Conservation (phyloP, 2,329 filamentous ascomycete genomes). For the Aspergillus sp. region DNA sequence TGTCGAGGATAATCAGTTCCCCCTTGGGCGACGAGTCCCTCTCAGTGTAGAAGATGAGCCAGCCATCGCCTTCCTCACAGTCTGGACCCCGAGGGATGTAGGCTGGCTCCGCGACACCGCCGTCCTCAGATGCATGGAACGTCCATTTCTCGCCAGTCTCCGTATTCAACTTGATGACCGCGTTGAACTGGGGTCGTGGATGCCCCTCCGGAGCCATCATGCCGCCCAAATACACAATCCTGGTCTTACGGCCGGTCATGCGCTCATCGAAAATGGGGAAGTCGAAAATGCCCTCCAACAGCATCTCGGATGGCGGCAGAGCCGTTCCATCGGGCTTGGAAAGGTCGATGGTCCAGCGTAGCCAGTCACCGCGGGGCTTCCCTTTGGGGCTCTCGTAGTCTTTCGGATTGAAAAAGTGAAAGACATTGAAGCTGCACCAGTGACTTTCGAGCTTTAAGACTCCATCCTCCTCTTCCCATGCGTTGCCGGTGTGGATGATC, state of each 20-base stretch:
- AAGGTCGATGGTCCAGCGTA: no score
- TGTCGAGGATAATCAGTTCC: slow-evolving; percentile 43
- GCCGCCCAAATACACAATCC: neutral
- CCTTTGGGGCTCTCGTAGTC: neutral
- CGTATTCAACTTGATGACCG: neutral
- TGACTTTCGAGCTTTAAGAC: neutral
- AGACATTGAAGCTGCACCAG: neutral
- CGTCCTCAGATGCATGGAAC: neutral
- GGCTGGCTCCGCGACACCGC: neutral
- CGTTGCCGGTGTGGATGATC: neutral
- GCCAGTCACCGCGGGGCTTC: no score
- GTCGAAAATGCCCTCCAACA: no score
- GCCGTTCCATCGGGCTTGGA: no score
- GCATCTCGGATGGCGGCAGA: no score
- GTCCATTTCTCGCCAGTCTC: neutral
- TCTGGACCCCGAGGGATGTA: slow-evolving; percentile 4
- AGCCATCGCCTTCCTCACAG: slow-evolving; percentile 4
- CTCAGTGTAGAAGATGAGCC: neutral
- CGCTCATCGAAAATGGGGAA: no score
- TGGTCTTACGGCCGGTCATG: no score
- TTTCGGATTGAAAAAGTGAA: neutral
- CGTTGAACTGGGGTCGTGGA: neutral
- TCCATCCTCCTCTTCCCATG: neutral
- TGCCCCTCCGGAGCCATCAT: neutral
- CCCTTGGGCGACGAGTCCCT: neutral